Conservation (phyloP, 228 moss, liverwort and hornwort species). For the Sphagnum fallax region DNA sequence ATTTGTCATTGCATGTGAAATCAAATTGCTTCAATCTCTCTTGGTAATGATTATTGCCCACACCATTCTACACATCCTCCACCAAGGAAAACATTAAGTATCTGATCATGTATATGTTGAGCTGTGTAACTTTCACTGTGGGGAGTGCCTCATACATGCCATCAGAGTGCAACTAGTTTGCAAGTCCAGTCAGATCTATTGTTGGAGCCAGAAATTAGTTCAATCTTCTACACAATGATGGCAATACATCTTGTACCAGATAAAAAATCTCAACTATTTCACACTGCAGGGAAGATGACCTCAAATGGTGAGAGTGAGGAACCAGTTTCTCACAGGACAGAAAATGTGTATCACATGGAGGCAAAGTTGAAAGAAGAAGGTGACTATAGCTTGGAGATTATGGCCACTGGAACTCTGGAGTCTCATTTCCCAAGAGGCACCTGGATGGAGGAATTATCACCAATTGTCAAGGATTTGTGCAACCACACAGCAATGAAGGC, state of each 20-base stretch:
- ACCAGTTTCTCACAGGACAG: conserved; percentile 6
- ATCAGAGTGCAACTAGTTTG: not conserved
- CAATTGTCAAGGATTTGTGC: conserved; percentile 33
- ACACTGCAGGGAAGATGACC: not conserved
- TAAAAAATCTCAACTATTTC: not conserved
- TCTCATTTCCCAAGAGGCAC: conserved; percentile 17
- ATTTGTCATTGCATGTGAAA: too few relatives aligned
- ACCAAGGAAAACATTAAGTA: not conserved
- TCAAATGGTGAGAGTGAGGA: not conserved
- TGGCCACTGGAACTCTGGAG: conserved; percentile 33
- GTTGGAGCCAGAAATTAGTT: too few relatives aligned
- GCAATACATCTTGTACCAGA: too few relatives aligned
- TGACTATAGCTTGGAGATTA: conserved; percentile 24
- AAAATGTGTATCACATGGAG: conserved; percentile 27
- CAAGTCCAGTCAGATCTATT: conserved; percentile 6
- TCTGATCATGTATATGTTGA: not conserved
- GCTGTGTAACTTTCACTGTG: not conserved
- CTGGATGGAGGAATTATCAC: conserved; percentile 18
- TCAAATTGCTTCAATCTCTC: too few relatives aligned
- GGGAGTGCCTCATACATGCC: not conserved
- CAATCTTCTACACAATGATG: too few relatives aligned
- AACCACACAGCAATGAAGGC: conserved; percentile 11
- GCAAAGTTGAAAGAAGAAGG: conserved; percentile 25
- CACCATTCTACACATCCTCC: not conserved
- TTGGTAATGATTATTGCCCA: not conserved